phyloP scores from a whole-genome alignment of 805 yeast genomes.

The Candida glaebosa region DNA sequence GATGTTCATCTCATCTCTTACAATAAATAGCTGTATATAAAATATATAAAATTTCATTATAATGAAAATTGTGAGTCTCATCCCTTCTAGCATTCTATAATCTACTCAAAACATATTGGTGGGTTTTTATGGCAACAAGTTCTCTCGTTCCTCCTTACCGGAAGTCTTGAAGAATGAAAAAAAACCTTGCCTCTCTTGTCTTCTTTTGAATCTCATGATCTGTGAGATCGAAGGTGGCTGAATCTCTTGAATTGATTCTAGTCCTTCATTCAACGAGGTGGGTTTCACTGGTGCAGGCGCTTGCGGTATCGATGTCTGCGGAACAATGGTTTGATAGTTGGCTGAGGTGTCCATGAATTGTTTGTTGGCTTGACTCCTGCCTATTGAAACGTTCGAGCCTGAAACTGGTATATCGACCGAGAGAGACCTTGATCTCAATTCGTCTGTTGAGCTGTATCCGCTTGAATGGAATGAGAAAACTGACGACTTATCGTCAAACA shows the following conservation, averaged over 20 bases:
- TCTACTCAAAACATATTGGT: too few species aligned
- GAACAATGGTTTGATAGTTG: conserved; percentile 23
- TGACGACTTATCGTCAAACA: conserved; percentile 64
- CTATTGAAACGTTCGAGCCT: conserved; percentile 41
- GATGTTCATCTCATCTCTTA: conserved; percentile 20
- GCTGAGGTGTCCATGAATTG: not conserved
- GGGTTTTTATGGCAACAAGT: conserved; percentile 1
- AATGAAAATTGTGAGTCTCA: too few species aligned
- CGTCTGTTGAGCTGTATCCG: conserved; percentile 14
- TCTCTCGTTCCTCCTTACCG: not conserved
- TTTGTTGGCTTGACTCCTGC: conserved; percentile 32
- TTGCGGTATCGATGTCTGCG: conserved; percentile 27
- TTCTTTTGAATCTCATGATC: conserved; percentile 22
- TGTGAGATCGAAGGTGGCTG: conserved; percentile 33
- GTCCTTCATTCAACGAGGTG: conserved; percentile 15
- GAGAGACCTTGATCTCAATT: conserved; percentile 7
- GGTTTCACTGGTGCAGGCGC: conserved; percentile 9
- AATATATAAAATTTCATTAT: too few species aligned
- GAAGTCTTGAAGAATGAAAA: not conserved
- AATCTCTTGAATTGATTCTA: conserved; percentile 26
- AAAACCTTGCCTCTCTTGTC: conserved; percentile 11
- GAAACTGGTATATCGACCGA: conserved; percentile 16
- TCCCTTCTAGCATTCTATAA: too few species aligned
- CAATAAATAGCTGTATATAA: not conserved
- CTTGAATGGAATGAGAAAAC: conserved; percentile 41